A percentile compares a stretch with the other conserved stretches of the same genome.
phyloP scores from a whole-genome alignment of 352 stramenopile species.

The Phytopythium mirpurense region DNA sequence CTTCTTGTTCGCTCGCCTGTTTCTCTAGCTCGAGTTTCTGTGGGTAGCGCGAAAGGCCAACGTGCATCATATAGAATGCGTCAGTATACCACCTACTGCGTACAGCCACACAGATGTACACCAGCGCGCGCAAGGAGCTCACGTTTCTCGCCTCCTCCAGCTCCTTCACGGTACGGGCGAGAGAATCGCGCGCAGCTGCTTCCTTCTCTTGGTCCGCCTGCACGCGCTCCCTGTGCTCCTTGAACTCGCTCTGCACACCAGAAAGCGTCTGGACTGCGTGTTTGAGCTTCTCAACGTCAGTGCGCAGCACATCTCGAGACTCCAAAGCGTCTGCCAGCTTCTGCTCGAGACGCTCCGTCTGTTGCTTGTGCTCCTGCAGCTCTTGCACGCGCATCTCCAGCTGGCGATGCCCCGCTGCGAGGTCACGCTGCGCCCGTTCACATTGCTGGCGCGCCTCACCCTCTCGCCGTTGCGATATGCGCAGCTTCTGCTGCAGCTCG shows the following conservation, averaged over 20 bases:
- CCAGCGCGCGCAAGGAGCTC: not conserved
- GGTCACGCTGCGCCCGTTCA: conserved; percentile 35
- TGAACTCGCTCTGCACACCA: conserved; percentile 33
- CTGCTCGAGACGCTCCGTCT: conserved; percentile 20
- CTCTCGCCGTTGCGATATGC: conserved; percentile 29
- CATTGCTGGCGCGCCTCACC: conserved; percentile 35
- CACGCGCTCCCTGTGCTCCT: conserved; percentile 22
- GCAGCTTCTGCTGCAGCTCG: conserved; percentile 46
- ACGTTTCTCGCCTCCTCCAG: conserved; percentile 33
- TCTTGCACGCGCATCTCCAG: conserved; percentile 41
- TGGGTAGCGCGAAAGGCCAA: not conserved
- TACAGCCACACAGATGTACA: conserved; percentile 1
- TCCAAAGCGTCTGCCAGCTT: conserved; percentile 15
- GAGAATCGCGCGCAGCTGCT: conserved; percentile 9
- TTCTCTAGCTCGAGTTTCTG: conserved; percentile 50
- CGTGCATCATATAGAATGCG: not conserved
- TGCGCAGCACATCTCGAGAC: conserved; percentile 28
- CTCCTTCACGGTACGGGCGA: conserved; percentile 20
- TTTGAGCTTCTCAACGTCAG: conserved; percentile 29
- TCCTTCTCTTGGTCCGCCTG: conserved; percentile 24
- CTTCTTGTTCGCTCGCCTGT: conserved; percentile 46
- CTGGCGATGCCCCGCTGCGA: conserved; percentile 30
- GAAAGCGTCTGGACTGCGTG: conserved; percentile 25
- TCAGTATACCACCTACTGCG: conserved; percentile 7
- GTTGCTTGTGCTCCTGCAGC: conserved; percentile 31